A percentile compares a stretch with the other conserved stretches of the same genome.
These are phyloP conservation scores for Trichoderma orchidacearum DNA, from an alignment of 495 filamentous ascomycete genomes.

Conservation along the genomic window DNA sequence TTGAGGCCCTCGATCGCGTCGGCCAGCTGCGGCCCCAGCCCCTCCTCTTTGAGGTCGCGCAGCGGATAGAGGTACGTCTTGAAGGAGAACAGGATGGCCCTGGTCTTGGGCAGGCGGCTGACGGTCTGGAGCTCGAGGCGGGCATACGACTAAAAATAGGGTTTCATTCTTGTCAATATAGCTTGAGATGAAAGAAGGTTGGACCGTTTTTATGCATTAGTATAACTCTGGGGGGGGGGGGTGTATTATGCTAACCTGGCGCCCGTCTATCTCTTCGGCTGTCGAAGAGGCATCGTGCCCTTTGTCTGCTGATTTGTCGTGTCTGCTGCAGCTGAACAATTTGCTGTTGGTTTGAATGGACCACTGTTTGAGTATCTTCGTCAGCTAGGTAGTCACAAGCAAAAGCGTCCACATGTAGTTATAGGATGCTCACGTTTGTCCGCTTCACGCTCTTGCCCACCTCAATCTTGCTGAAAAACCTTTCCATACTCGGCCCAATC, in stretches of 20 bases:
- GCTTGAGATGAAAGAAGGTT: neutral
- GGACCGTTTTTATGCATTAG: neutral
- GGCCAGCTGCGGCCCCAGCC: slow-evolving; percentile 48
- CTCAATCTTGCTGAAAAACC: slow-evolving; percentile 49
- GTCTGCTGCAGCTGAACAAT: slow-evolving; percentile 30
- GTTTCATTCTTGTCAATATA: neutral
- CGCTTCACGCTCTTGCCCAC: slow-evolving; percentile 41
- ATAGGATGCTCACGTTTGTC: slow-evolving; percentile 28
- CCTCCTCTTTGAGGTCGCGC: slow-evolving; percentile 53
- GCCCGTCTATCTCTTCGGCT: neutral
- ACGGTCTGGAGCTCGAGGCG: slow-evolving; percentile 68
- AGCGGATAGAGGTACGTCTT: slow-evolving; percentile 71
- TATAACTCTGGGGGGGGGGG: too few relatives aligned
- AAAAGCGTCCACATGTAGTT: neutral
- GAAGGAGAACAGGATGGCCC: slow-evolving; percentile 61
- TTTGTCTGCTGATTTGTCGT: slow-evolving; percentile 6
- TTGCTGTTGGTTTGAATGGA: slow-evolving; percentile 40
- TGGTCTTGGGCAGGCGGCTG: slow-evolving; percentile 52
- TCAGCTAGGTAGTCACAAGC: neutral
- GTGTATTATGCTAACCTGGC: neutral
- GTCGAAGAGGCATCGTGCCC: neutral
- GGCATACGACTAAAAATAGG: slow-evolving; percentile 31
- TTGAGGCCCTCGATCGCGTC: slow-evolving; percentile 60
- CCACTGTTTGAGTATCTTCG: slow-evolving; percentile 32
- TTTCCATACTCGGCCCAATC: slow-evolving; percentile 63